These are phyloP conservation scores for Chiua virens DNA, from an alignment of 768 basidiomycete genomes.

Conservation along the genomic window DNA sequence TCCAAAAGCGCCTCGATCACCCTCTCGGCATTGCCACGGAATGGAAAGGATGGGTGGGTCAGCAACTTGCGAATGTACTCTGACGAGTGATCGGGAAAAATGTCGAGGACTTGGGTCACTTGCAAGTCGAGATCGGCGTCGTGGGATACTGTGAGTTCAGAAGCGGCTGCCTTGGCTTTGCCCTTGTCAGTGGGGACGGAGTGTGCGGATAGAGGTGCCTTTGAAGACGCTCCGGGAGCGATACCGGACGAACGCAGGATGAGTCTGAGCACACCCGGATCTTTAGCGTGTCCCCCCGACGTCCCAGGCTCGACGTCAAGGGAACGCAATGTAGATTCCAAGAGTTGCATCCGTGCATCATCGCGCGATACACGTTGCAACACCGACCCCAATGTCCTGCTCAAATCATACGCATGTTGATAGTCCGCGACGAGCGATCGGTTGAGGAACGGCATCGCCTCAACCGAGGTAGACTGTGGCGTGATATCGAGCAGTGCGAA, in stretches of 20 bases:
- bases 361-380: slow-evolving; percentile 48
- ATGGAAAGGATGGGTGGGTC: slow-evolving; percentile 44
- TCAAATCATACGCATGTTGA: slow-evolving; percentile 63
- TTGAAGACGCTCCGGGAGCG: slow-evolving; percentile 23
- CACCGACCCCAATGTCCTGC: slow-evolving; percentile 43
- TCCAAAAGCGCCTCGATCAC: slow-evolving; percentile 76
- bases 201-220: slow-evolving; percentile 35
- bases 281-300: slow-evolving; percentile 18
- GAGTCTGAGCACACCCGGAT: slow-evolving; percentile 61
- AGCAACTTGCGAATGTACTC: slow-evolving; percentile 63
- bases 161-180: slow-evolving; percentile 39
- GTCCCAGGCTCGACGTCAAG: slow-evolving; percentile 29
- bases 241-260: slow-evolving; percentile 63
- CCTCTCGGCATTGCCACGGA: slow-evolving; percentile 55
- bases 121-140: slow-evolving; percentile 55
- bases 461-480: slow-evolving; percentile 19
- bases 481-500: slow-evolving; percentile 56
- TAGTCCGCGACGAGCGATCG: slow-evolving; percentile 70
- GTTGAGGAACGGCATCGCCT: slow-evolving; percentile 60
- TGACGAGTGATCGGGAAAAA: slow-evolving; percentile 62
- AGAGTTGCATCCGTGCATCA: slow-evolving; percentile 55
- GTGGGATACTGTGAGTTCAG: slow-evolving; percentile 10
- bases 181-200: slow-evolving; percentile 30
- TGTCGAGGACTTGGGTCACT: slow-evolving; percentile 70
- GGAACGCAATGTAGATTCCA: slow-evolving; percentile 51